These are phyloP conservation scores for Argentina anserina DNA, from an alignment of 306 rosid genomes.

Conservation along the genomic window DNA sequence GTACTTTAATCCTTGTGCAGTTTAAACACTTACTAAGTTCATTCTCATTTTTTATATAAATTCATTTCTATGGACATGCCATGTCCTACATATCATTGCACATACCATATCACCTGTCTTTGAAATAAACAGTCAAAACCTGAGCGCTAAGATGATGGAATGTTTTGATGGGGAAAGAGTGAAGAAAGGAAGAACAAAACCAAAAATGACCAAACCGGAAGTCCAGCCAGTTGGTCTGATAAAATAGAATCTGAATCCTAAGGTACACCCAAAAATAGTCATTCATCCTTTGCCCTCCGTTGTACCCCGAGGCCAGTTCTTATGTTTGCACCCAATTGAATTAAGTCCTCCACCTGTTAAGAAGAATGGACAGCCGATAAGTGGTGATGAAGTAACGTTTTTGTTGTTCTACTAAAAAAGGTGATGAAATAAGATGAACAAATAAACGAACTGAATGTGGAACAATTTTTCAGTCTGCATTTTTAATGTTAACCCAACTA, in stretches of 20 bases:
- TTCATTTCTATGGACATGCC: no score
- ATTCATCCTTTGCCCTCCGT: slow-evolving; percentile 43
- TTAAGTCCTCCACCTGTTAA: slow-evolving; percentile 61
- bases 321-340: slow-evolving; percentile 63
- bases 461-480: background rate
- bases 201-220: no score
- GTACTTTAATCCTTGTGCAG: no score
- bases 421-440: background rate
- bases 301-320: slow-evolving; percentile 61
- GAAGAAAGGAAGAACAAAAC: no score
- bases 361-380: background rate
- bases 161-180: no score
- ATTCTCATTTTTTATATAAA: no score
- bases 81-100: no score
- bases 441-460: background rate
- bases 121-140: no score
- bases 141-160: no score
- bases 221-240: background rate
- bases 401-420: background rate
- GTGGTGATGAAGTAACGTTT: background rate
- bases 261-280: background rate
- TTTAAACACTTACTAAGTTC: no score
- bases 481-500: background rate
- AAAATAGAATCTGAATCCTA: background rate
- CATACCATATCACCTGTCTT: no score